Evolutionary conservation across 1,284 basidiomycete species (phyloP).

Genomic region (Peniophora sp.): DNA sequence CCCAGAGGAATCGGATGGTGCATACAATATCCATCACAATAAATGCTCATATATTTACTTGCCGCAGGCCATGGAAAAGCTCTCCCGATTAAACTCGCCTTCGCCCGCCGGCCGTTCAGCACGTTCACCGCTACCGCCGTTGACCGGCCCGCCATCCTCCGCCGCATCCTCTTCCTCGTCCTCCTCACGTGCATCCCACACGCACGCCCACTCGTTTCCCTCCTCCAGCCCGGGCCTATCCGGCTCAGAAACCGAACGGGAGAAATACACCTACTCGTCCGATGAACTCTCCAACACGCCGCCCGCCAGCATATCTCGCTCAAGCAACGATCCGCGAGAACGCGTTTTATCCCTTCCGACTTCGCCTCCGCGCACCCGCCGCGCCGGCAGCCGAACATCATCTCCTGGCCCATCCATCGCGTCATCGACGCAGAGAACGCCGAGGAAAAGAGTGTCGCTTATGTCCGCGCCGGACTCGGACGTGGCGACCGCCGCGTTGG

Average conservation of each 20-base stretch:
- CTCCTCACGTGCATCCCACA: conserved; percentile 20
- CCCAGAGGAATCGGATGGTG: conserved; percentile 66
- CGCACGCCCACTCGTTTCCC: conserved; percentile 16
- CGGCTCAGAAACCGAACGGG: conserved; percentile 11
- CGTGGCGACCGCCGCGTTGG: conserved; percentile 49
- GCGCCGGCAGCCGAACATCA: conserved; percentile 17
- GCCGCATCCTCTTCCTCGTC: conserved; percentile 26
- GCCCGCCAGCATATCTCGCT: conserved; percentile 13
- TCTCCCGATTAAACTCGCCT: conserved; percentile 33
- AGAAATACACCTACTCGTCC: conserved; percentile 13
- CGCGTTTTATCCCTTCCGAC: conserved; percentile 46
- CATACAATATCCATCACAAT: conserved; percentile 15
- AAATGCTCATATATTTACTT: conserved; percentile 1
- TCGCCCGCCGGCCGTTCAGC: conserved; percentile 25
- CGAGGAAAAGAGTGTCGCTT: conserved; percentile 35
- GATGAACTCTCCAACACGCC: conserved; percentile 18
- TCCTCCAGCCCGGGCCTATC: conserved; percentile 14
- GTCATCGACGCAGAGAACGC: conserved; percentile 21
- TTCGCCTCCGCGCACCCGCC: conserved; percentile 37
- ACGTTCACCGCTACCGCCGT: conserved; percentile 24
- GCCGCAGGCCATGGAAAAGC: conserved; percentile 57
- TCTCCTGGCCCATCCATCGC: conserved; percentile 27
- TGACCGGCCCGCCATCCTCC: conserved; percentile 17
- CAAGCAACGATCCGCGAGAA: conserved; percentile 25
- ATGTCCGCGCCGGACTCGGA: conserved; percentile 21